Base-by-base conservation (phyloP, 371 early-diverging fungal genomes). In the Cokeromyces recurvatus region DNA sequence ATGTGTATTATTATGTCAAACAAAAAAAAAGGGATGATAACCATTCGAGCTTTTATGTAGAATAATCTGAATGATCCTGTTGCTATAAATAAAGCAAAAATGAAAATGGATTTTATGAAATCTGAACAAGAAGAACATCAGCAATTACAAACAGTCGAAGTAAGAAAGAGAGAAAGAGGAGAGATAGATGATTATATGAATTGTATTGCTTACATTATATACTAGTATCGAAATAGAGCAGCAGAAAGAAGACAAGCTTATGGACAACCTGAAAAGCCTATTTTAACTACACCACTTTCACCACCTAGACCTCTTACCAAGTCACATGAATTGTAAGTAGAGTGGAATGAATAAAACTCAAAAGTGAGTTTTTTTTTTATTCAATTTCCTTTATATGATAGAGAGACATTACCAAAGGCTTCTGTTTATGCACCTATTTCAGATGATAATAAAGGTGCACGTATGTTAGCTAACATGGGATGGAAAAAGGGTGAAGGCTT, bases 191-290 rank as follows among this genome's bases (percentile, higher is more conserved):
- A n/a, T n/a, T n/a, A n/a, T n/a, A n/a, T n/a, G n/a, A n/a, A n/a
- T n/a, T n/a, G n/a, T n/a, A n/a, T n/a, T n/a, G n/a, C n/a, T n/a
- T n/a, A n/a, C n/a, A n/a, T n/a, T n/a, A n/a, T 39, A 21, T 14
- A 12, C 5, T 66, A 74, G 39, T 84, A 86, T 57, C 69, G 84
- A 4, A 83, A 86, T 50, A 63, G 86, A 40, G 84, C 84, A 14
- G 86, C 83, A 17, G 84, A 84, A 55, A 66, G 86, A 38, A 64
- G 86, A 35, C 71, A 79, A 46, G 78, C 79, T n/a, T 75, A 74
- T 62, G 80, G 80, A 0, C 83, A 79, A 32, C 82, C 82, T 0
- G 74, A 78, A 10, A 68, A 67, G 29, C 77, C 77, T 5, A 38
- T 58, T 0, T 47, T 61, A 15, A 46, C 58, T 15, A 46, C 59